Evolutionary conservation across 2,329 filamentous ascomycete genomes (phyloP).

Genomic region (Nothophaeocryptopus gaeumannii): DNA sequence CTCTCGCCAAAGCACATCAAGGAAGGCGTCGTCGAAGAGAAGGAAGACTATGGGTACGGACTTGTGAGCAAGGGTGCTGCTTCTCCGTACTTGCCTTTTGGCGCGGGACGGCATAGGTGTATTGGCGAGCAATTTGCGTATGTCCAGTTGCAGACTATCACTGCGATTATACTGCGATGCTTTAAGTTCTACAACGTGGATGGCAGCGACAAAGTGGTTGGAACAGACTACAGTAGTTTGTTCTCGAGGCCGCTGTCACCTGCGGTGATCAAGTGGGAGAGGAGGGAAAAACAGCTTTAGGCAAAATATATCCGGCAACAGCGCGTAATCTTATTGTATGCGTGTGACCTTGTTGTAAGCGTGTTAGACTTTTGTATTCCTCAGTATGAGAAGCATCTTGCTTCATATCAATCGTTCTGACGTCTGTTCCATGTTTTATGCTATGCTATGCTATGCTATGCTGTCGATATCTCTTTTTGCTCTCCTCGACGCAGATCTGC

Average conservation of each 20-base stretch:
- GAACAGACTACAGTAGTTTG: conserved; percentile 62
- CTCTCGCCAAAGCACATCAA: conserved; percentile 30
- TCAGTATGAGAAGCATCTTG: no score
- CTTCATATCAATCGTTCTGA: no score
- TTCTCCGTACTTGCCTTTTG: conserved; percentile 91
- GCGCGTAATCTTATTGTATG: no score
- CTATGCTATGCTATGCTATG: no score
- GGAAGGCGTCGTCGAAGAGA: conserved; percentile 50
- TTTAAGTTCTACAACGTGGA: conserved; percentile 78
- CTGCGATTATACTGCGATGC: conserved; percentile 69
- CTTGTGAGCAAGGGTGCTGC: conserved; percentile 85
- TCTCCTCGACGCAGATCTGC: no score
- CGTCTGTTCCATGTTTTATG: no score
- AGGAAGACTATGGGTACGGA: conserved; percentile 91
- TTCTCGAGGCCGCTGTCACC: conserved; percentile 47
- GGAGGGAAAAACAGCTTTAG: conserved; percentile 45
- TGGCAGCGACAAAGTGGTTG: conserved; percentile 66
- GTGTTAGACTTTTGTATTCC: no score
- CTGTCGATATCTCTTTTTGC: no score
- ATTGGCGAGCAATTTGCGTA: conserved; percentile 98
- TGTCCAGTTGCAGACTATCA: conserved; percentile 82
- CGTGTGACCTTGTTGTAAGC: no score
- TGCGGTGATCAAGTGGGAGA: conserved; percentile 70
- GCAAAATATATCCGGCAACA: no score
- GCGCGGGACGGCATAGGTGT: conserved; percentile 86